phyloP scores from a whole-genome alignment of 208 protist genomes.

The Naegleria lovaniensis region DNA sequence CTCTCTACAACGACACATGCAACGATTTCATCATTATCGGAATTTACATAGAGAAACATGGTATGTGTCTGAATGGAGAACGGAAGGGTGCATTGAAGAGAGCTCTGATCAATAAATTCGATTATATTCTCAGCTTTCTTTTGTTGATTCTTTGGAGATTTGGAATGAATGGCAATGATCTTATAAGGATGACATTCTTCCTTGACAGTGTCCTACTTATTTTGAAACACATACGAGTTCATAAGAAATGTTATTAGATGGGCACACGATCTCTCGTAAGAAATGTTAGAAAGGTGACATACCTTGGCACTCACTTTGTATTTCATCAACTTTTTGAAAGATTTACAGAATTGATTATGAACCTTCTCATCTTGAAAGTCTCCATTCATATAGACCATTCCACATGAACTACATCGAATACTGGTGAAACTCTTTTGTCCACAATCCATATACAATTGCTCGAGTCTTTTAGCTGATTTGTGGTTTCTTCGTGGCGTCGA shows the following conservation, averaged over 20 bases:
- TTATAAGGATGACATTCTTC: background rate
- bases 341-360: background rate
- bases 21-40: background rate
- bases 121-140: background rate
- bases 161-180: background rate
- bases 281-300: too few relatives aligned
- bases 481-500: too few relatives aligned
- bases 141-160: background rate
- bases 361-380: conserved; percentile 9
- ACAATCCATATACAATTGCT: conserved; percentile 1
- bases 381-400: conserved; percentile 6
- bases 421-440: background rate
- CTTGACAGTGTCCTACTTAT: background rate
- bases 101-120: background rate
- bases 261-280: too few relatives aligned
- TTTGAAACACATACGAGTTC: background rate
- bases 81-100: background rate
- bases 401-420: background rate
- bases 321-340: background rate
- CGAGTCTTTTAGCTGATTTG: background rate
- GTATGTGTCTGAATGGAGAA: background rate
- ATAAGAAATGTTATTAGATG: too few relatives aligned
- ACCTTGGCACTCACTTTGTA: background rate
- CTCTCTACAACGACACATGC: background rate
- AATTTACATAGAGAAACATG: background rate